phyloP scores from a whole-genome alignment of 495 filamentous ascomycete genomes.

The Xylaria grammica region DNA sequence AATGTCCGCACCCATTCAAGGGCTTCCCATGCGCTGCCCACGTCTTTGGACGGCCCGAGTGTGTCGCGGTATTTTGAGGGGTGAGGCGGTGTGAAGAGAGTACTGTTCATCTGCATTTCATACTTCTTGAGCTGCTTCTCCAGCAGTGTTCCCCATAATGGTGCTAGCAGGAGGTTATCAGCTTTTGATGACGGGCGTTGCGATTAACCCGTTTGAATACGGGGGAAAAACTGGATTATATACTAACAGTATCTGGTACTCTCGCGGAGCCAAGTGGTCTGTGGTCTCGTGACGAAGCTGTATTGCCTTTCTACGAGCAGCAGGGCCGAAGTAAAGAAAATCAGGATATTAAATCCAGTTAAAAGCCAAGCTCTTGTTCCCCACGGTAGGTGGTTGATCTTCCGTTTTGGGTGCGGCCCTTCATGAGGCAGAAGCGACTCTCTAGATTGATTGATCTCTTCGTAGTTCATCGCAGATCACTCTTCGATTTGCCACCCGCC shows the following conservation, averaged over 20 bases:
- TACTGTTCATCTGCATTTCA: not conserved
- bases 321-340: too few species aligned
- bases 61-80: not conserved
- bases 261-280: too few species aligned
- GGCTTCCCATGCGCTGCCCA: conserved; percentile 27
- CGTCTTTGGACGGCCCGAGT: not conserved
- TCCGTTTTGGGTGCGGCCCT: too few species aligned
- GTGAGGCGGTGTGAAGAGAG: not conserved
- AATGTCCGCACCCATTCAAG: conserved; percentile 28
- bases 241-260: too few species aligned
- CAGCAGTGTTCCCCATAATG: not conserved
- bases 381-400: too few species aligned
- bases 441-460: not conserved
- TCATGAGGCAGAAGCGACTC: not conserved
- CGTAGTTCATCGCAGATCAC: conserved; percentile 1
- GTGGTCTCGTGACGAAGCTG: too few species aligned
- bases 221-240: too few species aligned
- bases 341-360: too few species aligned
- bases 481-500: too few species aligned
- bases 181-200: not conserved
- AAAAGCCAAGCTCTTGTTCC: too few species aligned
- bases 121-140: not conserved
- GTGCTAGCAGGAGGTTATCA: not conserved
- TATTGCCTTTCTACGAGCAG: too few species aligned
- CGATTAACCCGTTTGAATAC: too few species aligned